Percentiles rank a stretch among this genome's conserved stretches.
These are phyloP conservation scores for Cyberlindnera galapagoensis DNA, from an alignment of 805 yeast species.

Conservation along the genomic window DNA sequence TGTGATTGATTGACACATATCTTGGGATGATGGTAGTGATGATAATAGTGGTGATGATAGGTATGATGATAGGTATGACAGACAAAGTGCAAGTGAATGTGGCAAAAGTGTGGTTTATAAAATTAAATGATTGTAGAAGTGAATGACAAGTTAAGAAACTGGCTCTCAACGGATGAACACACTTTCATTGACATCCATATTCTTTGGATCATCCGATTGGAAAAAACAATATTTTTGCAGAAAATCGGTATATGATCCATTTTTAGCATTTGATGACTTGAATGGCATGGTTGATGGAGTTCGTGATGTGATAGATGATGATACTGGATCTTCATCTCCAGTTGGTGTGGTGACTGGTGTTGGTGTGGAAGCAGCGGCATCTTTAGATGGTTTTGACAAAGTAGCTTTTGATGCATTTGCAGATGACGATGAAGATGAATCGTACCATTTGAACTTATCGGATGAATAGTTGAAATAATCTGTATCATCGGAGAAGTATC, in stretches of 20 bases:
- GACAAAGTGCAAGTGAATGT: not conserved
- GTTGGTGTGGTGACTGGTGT: constrained; percentile 3
- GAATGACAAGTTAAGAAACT: too few relatives aligned
- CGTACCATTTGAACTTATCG: constrained; percentile 8
- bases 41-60: too few relatives aligned
- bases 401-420: constrained; percentile 8
- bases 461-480: constrained; percentile 21
- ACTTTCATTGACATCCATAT: constrained; percentile 7
- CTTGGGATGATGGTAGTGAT: too few relatives aligned
- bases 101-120: not conserved
- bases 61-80: too few relatives aligned
- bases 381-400: constrained; percentile 4
- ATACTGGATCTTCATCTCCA: not conserved
- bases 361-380: constrained; percentile 1
- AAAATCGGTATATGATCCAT: constrained; percentile 18
- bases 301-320: not conserved
- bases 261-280: not conserved
- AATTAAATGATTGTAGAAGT: too few relatives aligned
- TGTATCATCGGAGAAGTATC: constrained; percentile 24
- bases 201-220: constrained; percentile 16
- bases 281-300: not conserved
- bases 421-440: constrained; percentile 6
- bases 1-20: too few relatives aligned
- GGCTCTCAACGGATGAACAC: constrained; percentile 10
- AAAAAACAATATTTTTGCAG: constrained; percentile 24